Evolutionary conservation across 257 asterid species (phyloP), one percentile per base, ranked within the genome.

Genomic region (Salvia rosmarinus): DNA sequence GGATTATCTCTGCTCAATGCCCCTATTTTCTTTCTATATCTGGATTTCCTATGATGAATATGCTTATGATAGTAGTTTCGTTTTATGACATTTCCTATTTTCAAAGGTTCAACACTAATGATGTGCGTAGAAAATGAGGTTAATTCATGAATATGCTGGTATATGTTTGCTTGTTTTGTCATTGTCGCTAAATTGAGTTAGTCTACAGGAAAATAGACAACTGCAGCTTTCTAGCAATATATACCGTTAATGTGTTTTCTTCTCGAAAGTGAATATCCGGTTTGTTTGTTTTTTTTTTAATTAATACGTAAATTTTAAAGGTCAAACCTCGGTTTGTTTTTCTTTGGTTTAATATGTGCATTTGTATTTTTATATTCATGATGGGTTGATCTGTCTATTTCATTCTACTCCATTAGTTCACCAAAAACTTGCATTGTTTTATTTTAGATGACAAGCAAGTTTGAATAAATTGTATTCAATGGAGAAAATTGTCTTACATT

Each of bases 1-100:
- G 74, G 46, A 55, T 68, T 40, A 56, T 20, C 28, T 56, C 50
- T 23, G 56, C 13, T 68, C 2, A 2, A 8, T 54, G 55, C 43
- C 30, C 1, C 30, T 25, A 6, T 7, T n/a, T n/a, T 32, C 44
- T 25, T 0, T 55, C 17, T 9, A 23, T 55, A 4, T 11, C 12
- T 10, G 4, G 5, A 9, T 56, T 56, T 9, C 40, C 10, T 23
- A 23, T 21, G 5, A 39, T 56, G 30, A 25, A 25, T 25, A 25
- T 1, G 61, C 14, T 54, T 54, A 2, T 21, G 7, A 4, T 54
- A 54, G 10, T 19, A 19, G 14, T 8, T 52, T 52, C n/a, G 59
- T 52, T 19, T 44, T 44, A 2, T 44, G 43, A 2, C 11, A 39
- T 32, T 32, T 32, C 37, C 6, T 32, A 32, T 32, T 32, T 32